phyloP scores from a whole-genome alignment of 306 rosid species.

The barrel medic (Medicago truncatula) region MtrunA17r5.0-ANR NC_053045.1:55757501-55758000 shows the following conservation, averaged over 20 bases:
- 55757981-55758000: neutral
- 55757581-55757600: constrained; percentile 93
- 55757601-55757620: constrained; percentile 36
- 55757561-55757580: constrained; percentile 93
- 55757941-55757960: constrained; percentile 26
- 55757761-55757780: neutral
- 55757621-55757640: constrained; percentile 32
- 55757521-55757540: constrained; percentile 89
- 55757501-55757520: constrained; percentile 51
- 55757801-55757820: constrained; percentile 20
- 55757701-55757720: neutral
- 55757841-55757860: constrained; percentile 24
- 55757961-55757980: neutral
- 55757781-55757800: constrained; percentile 14
- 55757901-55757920: constrained; percentile 27
- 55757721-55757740: constrained; percentile 24
- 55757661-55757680: constrained; percentile 31
- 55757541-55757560: constrained; percentile 95
- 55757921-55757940: constrained; percentile 13
- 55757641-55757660: constrained; percentile 38
- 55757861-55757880: constrained; percentile 1
- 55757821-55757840: constrained; percentile 2
- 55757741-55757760: constrained; percentile 7
- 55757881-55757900: constrained; percentile 16
- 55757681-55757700: constrained; percentile 20